A percentile compares a stretch with the other conserved stretches of the same genome.
Evolutionary conservation across 2,329 filamentous ascomycete genomes (phyloP).

Genomic region (Neopestalotiopsis sp.): DNA sequence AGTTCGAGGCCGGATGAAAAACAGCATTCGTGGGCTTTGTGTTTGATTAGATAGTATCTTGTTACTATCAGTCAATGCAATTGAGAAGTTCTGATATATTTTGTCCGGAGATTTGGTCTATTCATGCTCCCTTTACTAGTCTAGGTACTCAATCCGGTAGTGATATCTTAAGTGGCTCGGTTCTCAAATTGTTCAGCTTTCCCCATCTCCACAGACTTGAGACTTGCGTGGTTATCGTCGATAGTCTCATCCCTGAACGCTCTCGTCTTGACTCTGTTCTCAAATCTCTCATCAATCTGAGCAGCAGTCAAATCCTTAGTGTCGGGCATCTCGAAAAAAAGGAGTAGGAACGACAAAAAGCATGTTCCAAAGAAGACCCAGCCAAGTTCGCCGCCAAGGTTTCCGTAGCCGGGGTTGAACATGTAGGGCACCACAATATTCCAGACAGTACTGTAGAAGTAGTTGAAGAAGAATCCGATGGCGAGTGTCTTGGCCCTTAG

Average conservation of each 20-base stretch:
- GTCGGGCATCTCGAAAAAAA: slow-evolving; percentile 16
- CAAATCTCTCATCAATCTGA: slow-evolving; percentile 17
- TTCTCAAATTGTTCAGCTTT: slow-evolving; percentile 3
- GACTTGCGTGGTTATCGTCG: background rate
- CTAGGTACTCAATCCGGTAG: background rate
- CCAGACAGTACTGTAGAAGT: slow-evolving; percentile 18
- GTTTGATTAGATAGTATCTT: no score
- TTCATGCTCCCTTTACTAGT: no score
- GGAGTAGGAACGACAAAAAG: background rate
- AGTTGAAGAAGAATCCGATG: slow-evolving; percentile 19
- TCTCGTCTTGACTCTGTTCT: slow-evolving; percentile 5
- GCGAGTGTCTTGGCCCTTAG: slow-evolving; percentile 15
- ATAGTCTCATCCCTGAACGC: background rate
- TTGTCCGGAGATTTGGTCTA: no score
- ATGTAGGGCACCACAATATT: slow-evolving; percentile 18
- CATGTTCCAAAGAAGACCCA: slow-evolving; percentile 17
- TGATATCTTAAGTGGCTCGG: background rate
- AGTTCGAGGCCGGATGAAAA: no score
- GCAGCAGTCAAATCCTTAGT: slow-evolving; percentile 12
- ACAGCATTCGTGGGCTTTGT: no score
- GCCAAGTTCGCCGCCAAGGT: slow-evolving; percentile 11
- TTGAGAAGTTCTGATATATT: no score
- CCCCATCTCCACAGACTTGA: slow-evolving; percentile 12
- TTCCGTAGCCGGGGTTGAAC: slow-evolving; percentile 15
- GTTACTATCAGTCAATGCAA: no score